Base-by-base conservation (phyloP, 768 basidiomycete genomes). In the Daedaleopsis sinensis region DNA sequence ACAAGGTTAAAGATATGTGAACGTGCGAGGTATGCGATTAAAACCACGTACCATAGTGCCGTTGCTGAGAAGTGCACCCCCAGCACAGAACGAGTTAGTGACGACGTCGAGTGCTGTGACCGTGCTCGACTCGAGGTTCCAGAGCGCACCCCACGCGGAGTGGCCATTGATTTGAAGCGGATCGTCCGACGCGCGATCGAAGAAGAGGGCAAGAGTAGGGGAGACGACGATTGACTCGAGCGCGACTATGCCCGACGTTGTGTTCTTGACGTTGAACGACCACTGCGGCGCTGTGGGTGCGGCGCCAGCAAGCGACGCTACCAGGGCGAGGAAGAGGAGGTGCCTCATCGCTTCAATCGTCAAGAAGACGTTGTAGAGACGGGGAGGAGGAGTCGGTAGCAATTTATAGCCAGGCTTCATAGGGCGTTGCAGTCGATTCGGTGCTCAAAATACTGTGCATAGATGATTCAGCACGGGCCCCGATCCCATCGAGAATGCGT, bases 181-280 rank as follows among this genome's bases (percentile, higher is more conserved):
- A 68, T 93, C 93, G 71, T 92, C 89, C 68, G 91, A 90, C 24
- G 91, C 91, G 73, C 93, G 93, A 80, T 93, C 91, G 49, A 93
- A 71, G 51, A 93, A 80, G 63, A 93, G 71, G n/a, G 84, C 90
- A 64, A 90, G 89, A 3, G 81, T 84, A 10, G 82, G 67, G 4
- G 91, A 93, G 61, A 93, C 78, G 56, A 93, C 74, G 11, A 79
- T 77, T 57, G 93, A 69, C 70, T 93, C 90, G 88, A 92, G 91
- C 3, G 91, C 91, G 61, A 84, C 77, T 21, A 92, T 87, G 15
- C 91, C 91, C 5, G 89, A 91, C 11, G 82, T 79, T 12, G 90
- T 90, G 54, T 80, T 77, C 71, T 90, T 86, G 47, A 70, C 38
- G 56, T 65, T 37, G 27, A 67, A 67, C 2, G 46, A 48, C 66